phyloP scores from a whole-genome alignment of 2,329 filamentous ascomycete genomes.

The Penicillium hesseltinei region DNA sequence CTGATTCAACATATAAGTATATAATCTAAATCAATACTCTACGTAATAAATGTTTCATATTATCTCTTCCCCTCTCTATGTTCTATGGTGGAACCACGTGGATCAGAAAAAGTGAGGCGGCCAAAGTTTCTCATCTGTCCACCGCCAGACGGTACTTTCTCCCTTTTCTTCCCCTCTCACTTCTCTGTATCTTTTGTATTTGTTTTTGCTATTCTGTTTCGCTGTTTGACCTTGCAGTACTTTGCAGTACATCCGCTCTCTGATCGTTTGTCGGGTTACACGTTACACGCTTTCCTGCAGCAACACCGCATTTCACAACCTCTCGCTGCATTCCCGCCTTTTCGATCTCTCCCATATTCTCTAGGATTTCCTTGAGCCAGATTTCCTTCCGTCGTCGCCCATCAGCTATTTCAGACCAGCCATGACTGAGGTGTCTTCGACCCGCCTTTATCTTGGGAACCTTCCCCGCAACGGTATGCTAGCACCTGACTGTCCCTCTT shows the following conservation, averaged over 20 bases:
- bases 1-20: not conserved
- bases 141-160: conserved; percentile 23
- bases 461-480: conserved; percentile 88
- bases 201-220: not conserved
- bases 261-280: conserved; percentile 1
- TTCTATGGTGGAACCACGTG: conserved; percentile 18
- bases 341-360: conserved; percentile 6
- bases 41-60: not conserved
- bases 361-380: conserved; percentile 5
- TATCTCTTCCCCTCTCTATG: not conserved
- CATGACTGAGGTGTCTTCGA: conserved; percentile 88
- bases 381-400: conserved; percentile 5
- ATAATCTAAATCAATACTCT: not conserved
- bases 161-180: conserved; percentile 11
- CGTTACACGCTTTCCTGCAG: conserved; percentile 12
- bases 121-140: conserved; percentile 17
- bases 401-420: conserved; percentile 19
- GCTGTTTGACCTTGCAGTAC: not conserved
- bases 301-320: conserved; percentile 4
- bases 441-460: conserved; percentile 95
- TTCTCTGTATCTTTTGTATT: not conserved
- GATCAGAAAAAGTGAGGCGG: conserved; percentile 28
- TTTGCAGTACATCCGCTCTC: not conserved
- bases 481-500: conserved; percentile 28
- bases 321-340: not conserved